These are phyloP conservation scores for Neurospora sp. DNA, from an alignment of 495 filamentous ascomycete species.

Conservation along the genomic window DNA sequence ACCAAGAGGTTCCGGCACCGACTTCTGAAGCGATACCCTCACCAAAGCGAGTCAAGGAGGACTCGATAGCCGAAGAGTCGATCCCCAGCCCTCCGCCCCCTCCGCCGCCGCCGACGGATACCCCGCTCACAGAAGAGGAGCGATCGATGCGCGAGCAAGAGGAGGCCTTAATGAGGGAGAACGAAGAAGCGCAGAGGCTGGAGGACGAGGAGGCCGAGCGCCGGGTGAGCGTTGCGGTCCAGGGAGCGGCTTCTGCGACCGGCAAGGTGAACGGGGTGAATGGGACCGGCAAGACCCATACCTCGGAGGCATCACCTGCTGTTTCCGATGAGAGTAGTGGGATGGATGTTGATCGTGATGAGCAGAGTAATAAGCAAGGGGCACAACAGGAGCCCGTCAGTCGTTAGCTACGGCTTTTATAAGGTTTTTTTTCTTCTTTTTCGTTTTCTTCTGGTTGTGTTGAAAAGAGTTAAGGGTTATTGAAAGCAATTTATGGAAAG, in stretches of 20 bases:
- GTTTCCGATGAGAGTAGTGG: background rate
- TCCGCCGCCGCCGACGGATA: conserved; percentile 28
- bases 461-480: background rate
- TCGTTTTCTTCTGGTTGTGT: background rate
- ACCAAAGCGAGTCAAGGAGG: conserved; percentile 40
- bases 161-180: conserved; percentile 24
- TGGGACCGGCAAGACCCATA: background rate
- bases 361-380: background rate
- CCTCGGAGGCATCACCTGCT: background rate
- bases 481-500: background rate
- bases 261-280: background rate
- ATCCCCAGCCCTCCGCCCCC: conserved; percentile 35
- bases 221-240: background rate
- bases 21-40: conserved; percentile 34
- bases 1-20: conserved; percentile 20
- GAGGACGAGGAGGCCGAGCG: conserved; percentile 24
- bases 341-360: background rate
- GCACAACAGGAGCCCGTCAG: background rate
- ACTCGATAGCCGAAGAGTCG: conserved; percentile 8
- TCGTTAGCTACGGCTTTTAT: background rate
- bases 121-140: conserved; percentile 24
- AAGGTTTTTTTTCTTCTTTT: background rate
- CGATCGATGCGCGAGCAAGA: conserved; percentile 34
- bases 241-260: background rate
- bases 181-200: conserved; percentile 32